Conservation (phyloP, 805 yeast genomes). For the Yarrowia osloensis region DNA sequence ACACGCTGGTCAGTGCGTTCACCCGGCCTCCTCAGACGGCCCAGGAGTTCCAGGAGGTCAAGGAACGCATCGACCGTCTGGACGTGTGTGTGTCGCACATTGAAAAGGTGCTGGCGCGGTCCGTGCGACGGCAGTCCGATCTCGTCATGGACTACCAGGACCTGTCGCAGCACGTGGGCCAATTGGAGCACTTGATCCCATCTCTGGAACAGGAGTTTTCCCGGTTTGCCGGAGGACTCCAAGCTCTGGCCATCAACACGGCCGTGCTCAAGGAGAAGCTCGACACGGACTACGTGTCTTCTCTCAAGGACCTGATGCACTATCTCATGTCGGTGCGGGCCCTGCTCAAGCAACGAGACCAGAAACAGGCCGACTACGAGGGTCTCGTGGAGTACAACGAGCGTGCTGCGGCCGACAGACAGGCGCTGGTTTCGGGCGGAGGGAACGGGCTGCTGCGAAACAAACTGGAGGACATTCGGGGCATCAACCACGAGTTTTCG, state of each 20-base stretch:
- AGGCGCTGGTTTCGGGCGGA: conserved; percentile 52
- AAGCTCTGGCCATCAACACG: conserved; percentile 48
- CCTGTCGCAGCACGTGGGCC: conserved; percentile 68
- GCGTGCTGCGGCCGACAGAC: conserved; percentile 69
- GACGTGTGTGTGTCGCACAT: conserved; percentile 80
- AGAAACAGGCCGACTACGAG: conserved; percentile 88
- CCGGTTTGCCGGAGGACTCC: conserved; percentile 52
- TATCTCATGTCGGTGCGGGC: conserved; percentile 66
- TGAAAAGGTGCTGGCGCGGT: conserved; percentile 74
- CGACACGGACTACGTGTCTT: conserved; percentile 79
- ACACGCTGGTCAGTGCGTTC: conserved; percentile 90
- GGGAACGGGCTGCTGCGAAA: conserved; percentile 55
- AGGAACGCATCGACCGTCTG: conserved; percentile 76
- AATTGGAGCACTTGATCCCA: conserved; percentile 62
- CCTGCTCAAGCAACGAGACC: conserved; percentile 80
- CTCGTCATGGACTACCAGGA: conserved; percentile 71
- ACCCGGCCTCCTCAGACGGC: conserved; percentile 65
- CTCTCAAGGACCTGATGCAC: conserved; percentile 84
- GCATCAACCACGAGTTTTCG: conserved; percentile 60
- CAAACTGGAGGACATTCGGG: conserved; percentile 63
- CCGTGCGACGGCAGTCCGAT: conserved; percentile 70
- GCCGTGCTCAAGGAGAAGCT: conserved; percentile 52
- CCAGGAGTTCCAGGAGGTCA: conserved; percentile 79
- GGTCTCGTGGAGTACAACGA: conserved; percentile 76
- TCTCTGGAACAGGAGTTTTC: conserved; percentile 45